These are phyloP conservation scores for Dactylellina drechsleri DNA, from an alignment of 2,329 filamentous ascomycete species.

Conservation along the genomic window DNA sequence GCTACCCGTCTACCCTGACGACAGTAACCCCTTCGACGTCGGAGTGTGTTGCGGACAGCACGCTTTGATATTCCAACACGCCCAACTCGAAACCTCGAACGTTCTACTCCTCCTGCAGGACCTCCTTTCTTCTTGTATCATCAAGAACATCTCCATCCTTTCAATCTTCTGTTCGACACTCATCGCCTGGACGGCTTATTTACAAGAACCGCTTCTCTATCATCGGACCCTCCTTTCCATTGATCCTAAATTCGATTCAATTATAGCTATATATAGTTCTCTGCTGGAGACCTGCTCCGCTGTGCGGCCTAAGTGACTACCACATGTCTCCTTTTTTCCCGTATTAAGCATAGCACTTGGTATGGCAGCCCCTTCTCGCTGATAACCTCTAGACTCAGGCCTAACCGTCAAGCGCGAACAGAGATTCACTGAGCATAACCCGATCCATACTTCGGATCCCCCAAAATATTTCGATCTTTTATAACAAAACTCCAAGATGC, in stretches of 20 bases:
- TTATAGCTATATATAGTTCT: conserved; percentile 22
- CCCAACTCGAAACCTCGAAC: conserved; percentile 39
- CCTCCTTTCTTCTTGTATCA: conserved; percentile 10
- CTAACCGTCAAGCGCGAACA: conserved; percentile 9
- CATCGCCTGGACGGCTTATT: conserved; percentile 42
- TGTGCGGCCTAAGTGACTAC: conserved; percentile 37
- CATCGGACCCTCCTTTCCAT: conserved; percentile 4
- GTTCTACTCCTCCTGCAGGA: background rate
- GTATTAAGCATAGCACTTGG: conserved; percentile 35
- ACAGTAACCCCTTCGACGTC: conserved; percentile 1
- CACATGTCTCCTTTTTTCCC: conserved; percentile 48
- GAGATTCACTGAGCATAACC: conserved; percentile 15
- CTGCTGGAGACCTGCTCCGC: conserved; percentile 26
- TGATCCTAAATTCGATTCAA: background rate
- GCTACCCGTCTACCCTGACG: background rate
- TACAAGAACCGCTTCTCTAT: background rate
- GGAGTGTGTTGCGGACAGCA: conserved; percentile 28
- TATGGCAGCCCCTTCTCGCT: conserved; percentile 8
- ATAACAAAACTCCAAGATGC: conserved; percentile 26
- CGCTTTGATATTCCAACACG: conserved; percentile 36
- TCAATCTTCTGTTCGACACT: conserved; percentile 18
- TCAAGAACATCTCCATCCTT: conserved; percentile 14
- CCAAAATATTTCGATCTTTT: conserved; percentile 12
- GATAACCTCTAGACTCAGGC: background rate
- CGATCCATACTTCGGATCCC: background rate